These are phyloP conservation scores for Trichophyton mentagrophytes DNA, from an alignment of 2,329 filamentous ascomycete species.

Conservation along the genomic window DNA sequence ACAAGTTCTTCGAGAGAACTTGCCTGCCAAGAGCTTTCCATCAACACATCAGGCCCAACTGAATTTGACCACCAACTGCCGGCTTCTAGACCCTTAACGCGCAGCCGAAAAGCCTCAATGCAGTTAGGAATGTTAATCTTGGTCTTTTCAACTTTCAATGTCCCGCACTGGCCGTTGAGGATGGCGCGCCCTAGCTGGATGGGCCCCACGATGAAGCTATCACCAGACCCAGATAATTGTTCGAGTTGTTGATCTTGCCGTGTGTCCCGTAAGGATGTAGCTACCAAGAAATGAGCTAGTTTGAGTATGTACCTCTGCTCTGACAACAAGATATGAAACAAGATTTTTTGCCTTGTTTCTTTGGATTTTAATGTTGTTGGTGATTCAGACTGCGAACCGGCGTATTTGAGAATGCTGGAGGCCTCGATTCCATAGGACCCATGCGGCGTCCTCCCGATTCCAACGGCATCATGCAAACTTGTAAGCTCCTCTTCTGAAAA, in stretches of 20 bases:
- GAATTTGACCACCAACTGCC: conserved; percentile 36
- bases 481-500: conserved; percentile 67
- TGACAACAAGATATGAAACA: conserved; percentile 57
- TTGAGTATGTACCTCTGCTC: conserved; percentile 59
- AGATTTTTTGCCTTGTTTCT: conserved; percentile 50
- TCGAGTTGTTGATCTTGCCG: background rate
- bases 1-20: conserved; percentile 57
- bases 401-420: conserved; percentile 24
- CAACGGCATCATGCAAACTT: conserved; percentile 57
- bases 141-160: background rate
- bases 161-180: background rate
- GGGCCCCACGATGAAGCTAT: background rate
- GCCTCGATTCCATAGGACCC: conserved; percentile 14
- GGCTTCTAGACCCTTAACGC: conserved; percentile 23
- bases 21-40: conserved; percentile 50
- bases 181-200: conserved; percentile 5
- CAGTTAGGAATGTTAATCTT: conserved; percentile 21
- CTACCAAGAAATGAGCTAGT: conserved; percentile 41
- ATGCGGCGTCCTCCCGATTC: conserved; percentile 11
- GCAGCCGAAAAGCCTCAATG: conserved; percentile 24
- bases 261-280: conserved; percentile 20
- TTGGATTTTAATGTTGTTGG: conserved; percentile 46
- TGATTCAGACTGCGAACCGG: conserved; percentile 18
- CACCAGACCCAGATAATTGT: background rate
- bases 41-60: conserved; percentile 38